Evolutionary conservation across 1,284 basidiomycete species (phyloP), one percentile per base, ranked within the genome.

Genomic region (Kalmanozyma brasiliensis): DNA sequence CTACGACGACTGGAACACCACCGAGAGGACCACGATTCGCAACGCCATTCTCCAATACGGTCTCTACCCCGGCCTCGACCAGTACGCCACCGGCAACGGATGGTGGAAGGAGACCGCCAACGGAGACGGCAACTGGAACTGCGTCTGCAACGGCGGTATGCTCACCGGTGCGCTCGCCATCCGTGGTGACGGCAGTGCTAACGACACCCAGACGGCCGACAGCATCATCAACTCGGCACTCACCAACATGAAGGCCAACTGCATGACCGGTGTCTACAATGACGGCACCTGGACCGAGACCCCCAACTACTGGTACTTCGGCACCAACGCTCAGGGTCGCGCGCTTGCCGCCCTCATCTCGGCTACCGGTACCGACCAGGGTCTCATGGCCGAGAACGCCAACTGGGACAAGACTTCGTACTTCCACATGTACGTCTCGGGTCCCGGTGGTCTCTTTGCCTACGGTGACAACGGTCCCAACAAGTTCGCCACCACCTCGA

Each of bases 211-310:
- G 38, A 85, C 85, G 34, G 91, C 94, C 0, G 78, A 86, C 65
- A 84, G 87, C 60, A 76, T 78, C 51, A 85, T 97, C 38, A 87
- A 97, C 43, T 83, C 86, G 55, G 90, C 91, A 9, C 83, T 94
- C 41, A 82, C 87, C 62, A 93, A 92, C 79, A 92, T 93, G 33
- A 85, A 88, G 62, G 72, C 85, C 57, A 94, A 94, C 83, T 98
- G 96, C 82, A 91, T 89, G 77, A 64, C 79, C 16, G 86, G 83
- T 49, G 83, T 85, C 23, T 74, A 73, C 68, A 35, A 85, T 33
- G 95, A 98, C 79, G 95, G 95, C 19, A 91, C 93, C 17, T 98
- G 96, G 95, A 85, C 89, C 19, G 95, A 99, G 84, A 97, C 94
- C 0, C 87, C 93, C 58, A 93, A 98, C 84, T 79, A 83, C 61